Evolutionary conservation across 805 yeast species (phyloP).

Genomic region (Candida wancherniae): DNA sequence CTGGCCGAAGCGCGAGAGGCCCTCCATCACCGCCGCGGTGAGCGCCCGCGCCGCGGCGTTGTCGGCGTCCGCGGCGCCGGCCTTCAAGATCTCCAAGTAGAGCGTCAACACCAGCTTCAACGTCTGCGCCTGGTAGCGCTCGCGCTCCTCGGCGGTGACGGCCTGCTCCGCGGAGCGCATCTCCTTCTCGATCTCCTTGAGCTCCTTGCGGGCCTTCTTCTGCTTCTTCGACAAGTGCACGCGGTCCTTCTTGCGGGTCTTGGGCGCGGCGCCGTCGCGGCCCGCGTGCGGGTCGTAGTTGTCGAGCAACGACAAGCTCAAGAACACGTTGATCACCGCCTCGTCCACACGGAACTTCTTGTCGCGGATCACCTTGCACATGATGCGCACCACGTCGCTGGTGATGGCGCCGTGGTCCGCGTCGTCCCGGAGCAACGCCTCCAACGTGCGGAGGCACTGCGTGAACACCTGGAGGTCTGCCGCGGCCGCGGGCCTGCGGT

Average conservation of each 20-base stretch:
- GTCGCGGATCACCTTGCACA: slow-evolving; percentile 66
- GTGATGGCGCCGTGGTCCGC: slow-evolving; percentile 74
- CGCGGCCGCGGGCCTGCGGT: slow-evolving; percentile 50
- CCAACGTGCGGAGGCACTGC: slow-evolving; percentile 60
- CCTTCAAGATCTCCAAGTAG: slow-evolving; percentile 71
- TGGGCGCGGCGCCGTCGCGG: slow-evolving; percentile 29
- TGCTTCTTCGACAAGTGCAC: slow-evolving; percentile 89
- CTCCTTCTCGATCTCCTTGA: slow-evolving; percentile 84
- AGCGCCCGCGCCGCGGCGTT: slow-evolving; percentile 49
- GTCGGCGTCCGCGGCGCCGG: slow-evolving; percentile 24
- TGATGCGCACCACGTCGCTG: slow-evolving; percentile 61
- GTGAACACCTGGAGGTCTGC: slow-evolving; percentile 47
- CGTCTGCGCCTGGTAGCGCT: slow-evolving; percentile 77
- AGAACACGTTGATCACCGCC: slow-evolving; percentile 65
- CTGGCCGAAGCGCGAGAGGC: slow-evolving; percentile 83
- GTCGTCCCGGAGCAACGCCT: slow-evolving; percentile 70
- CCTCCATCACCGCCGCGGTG: slow-evolving; percentile 87
- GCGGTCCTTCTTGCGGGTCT: slow-evolving; percentile 78
- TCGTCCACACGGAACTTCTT: slow-evolving; percentile 81
- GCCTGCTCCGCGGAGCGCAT: slow-evolving; percentile 82
- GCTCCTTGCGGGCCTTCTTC: slow-evolving; percentile 80
- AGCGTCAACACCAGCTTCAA: slow-evolving; percentile 66
- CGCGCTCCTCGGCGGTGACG: slow-evolving; percentile 83
- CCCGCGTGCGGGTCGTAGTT: slow-evolving; percentile 67
- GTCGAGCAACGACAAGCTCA: slow-evolving; percentile 59